A percentile compares a stretch with the other conserved stretches of the same genome.
These are phyloP conservation scores for Psilocybe sp. DNA, from an alignment of 768 basidiomycete species.

Conservation along the genomic window DNA sequence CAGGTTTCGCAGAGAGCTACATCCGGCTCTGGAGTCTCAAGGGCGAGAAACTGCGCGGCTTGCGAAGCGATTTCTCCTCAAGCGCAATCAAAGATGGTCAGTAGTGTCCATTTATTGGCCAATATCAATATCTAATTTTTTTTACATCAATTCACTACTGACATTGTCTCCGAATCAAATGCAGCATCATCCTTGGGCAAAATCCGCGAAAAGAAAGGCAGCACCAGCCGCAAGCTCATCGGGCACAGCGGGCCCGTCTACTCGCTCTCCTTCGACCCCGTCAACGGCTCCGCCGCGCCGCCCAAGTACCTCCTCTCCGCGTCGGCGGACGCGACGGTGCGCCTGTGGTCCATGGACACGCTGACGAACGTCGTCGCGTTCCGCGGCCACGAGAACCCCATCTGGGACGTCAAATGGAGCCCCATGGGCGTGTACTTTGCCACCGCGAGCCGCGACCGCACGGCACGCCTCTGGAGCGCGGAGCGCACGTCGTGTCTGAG, in stretches of 20 bases:
- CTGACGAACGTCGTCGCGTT: slow-evolving; percentile 92
- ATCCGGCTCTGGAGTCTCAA: slow-evolving; percentile 94
- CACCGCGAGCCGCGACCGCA: slow-evolving; percentile 89
- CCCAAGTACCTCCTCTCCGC: slow-evolving; percentile 88
- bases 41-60: slow-evolving; percentile 79
- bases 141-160: no score
- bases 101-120: slow-evolving; percentile 24
- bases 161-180: no score
- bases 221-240: slow-evolving; percentile 89
- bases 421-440: slow-evolving; percentile 99
- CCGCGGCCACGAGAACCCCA: slow-evolving; percentile 93
- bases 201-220: slow-evolving; percentile 77
- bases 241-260: slow-evolving; percentile 98
- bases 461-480: slow-evolving; percentile 94
- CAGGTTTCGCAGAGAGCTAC: slow-evolving; percentile 94
- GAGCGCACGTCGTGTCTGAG: slow-evolving; percentile 84
- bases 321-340: slow-evolving; percentile 87
- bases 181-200: slow-evolving; percentile 59
- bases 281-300: slow-evolving; percentile 79
- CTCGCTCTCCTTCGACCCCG: slow-evolving; percentile 89
- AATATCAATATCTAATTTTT: not conserved
- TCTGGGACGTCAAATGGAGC: slow-evolving; percentile 99
- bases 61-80: slow-evolving; percentile 72
- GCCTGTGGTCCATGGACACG: slow-evolving; percentile 95
- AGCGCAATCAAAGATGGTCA: slow-evolving; percentile 68